Percentiles rank a stretch among this genome's conserved stretches.
phyloP scores from a whole-genome alignment of 1,284 basidiomycete genomes.

The Ustilago trichophora region DNA sequence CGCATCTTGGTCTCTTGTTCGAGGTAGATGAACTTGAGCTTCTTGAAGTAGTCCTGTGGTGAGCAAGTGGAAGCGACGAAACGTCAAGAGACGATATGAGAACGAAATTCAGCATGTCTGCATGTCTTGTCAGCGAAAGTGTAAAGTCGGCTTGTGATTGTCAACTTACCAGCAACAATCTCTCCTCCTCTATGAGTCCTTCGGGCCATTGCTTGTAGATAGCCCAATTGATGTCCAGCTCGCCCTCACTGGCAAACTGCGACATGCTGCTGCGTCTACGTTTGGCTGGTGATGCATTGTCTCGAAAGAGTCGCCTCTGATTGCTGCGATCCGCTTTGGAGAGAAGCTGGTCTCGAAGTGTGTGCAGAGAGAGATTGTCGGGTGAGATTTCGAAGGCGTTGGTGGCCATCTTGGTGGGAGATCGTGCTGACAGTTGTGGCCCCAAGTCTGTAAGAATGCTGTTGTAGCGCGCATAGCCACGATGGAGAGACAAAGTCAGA shows the following conservation, averaged over 20 bases:
- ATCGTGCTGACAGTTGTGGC: constrained; percentile 39
- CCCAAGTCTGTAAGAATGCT: constrained; percentile 36
- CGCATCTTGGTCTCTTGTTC: constrained; percentile 63
- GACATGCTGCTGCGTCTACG: constrained; percentile 49
- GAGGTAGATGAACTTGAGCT: constrained; percentile 63
- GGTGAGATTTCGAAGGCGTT: constrained; percentile 46
- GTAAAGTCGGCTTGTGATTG: too few relatives aligned
- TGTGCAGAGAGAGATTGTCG: constrained; percentile 44
- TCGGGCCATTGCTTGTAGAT: constrained; percentile 57
- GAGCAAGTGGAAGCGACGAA: background rate
- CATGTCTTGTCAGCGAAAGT: too few relatives aligned
- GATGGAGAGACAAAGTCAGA: too few relatives aligned
- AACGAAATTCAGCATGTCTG: too few relatives aligned
- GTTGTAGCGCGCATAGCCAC: background rate
- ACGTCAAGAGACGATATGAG: background rate
- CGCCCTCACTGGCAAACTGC: constrained; percentile 37
- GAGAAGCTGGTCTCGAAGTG: constrained; percentile 42
- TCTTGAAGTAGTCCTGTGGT: constrained; percentile 60
- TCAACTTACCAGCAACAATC: constrained; percentile 40
- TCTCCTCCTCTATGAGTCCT: constrained; percentile 53
- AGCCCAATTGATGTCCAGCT: constrained; percentile 58
- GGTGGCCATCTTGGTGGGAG: constrained; percentile 34
- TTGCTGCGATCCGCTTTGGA: constrained; percentile 43
- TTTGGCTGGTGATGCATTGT: constrained; percentile 36
- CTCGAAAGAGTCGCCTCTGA: constrained; percentile 33